Evolutionary conservation across 768 basidiomycete genomes (phyloP), one percentile per base, ranked within the genome.

Genomic region (Cyclocybe cylindracea): DNA sequence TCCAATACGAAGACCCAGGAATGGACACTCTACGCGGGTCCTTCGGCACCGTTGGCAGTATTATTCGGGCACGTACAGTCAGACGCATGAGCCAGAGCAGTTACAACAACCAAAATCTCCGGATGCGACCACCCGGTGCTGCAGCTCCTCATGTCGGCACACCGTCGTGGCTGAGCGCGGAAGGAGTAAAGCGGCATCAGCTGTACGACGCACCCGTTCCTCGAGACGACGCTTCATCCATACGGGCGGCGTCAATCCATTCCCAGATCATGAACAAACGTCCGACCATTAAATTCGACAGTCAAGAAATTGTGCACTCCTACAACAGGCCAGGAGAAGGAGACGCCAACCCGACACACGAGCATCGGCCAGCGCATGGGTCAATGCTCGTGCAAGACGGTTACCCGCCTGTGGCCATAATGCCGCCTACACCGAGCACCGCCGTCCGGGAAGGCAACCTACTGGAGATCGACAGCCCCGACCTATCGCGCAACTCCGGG

Each of bases 1-100:
- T 79, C 4, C 86, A 82, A 0, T 51, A 84, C 14, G 94, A 98
- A 66, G 93, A 98, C 58, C 95, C 96, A 0, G 95, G 95, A 2
- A 89, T 97, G 67, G 94, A 94, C 55, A 82, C 94, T 2, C 78
- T 98, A 0, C 83, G 97, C 13, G 95, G 96, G 11, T 89, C 89
- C 2, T 95, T 95, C 60, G 94, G 95, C 4, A 81, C 94, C 0
- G 76, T 98, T 39, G 95, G 97, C 13, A 93, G 89, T 64, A 89
- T 98, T 62, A 92, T 96, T 48, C 80, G 87, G 8, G 87, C 86
- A 0, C 75, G 79, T 44, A 85, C 77, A 54, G 78, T 76, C 11
- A 70, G 74, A 55, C 70, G 78, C 29, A 65, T 78, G 67, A 84
- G 79, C 56, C 79, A 79, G 61, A 76, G 69, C 53, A 77, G 73